Evolutionary conservation across 345 rosid genomes (phyloP).

Genomic region (Bruguiera gymnorhiza): DNA sequence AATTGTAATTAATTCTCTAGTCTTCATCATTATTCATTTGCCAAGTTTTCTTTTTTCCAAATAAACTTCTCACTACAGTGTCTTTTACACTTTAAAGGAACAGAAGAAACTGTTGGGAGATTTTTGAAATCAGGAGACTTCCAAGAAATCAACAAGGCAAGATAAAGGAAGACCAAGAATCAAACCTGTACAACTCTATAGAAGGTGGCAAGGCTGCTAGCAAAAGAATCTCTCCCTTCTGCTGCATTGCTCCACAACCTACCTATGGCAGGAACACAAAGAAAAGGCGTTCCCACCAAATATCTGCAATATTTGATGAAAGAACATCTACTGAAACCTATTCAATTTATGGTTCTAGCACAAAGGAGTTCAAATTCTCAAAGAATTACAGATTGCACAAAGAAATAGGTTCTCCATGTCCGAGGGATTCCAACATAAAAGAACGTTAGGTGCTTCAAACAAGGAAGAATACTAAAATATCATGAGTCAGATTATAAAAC

Average conservation of each 20-base stretch:
- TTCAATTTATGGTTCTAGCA: background rate
- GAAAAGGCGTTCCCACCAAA: background rate
- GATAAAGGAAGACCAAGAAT: background rate
- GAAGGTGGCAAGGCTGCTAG: constrained; percentile 26
- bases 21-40: too few relatives aligned
- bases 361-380: background rate
- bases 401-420: background rate
- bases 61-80: too few relatives aligned
- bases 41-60: too few relatives aligned
- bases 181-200: constrained; percentile 27
- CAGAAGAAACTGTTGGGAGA: too few relatives aligned
- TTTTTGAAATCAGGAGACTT: too few relatives aligned
- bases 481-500: background rate
- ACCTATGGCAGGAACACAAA: constrained; percentile 8
- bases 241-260: constrained; percentile 27
- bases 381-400: background rate
- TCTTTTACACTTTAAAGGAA: too few relatives aligned
- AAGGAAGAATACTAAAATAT: background rate
- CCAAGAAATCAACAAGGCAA: constrained; percentile 4
- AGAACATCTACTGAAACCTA: background rate
- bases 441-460: too few relatives aligned
- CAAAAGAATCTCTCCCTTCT: constrained; percentile 23
- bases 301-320: background rate
- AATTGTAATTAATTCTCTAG: too few relatives aligned
- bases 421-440: too few relatives aligned